phyloP scores from a whole-genome alignment of 345 rosid species.

The Triadica sebifera region DNA sequence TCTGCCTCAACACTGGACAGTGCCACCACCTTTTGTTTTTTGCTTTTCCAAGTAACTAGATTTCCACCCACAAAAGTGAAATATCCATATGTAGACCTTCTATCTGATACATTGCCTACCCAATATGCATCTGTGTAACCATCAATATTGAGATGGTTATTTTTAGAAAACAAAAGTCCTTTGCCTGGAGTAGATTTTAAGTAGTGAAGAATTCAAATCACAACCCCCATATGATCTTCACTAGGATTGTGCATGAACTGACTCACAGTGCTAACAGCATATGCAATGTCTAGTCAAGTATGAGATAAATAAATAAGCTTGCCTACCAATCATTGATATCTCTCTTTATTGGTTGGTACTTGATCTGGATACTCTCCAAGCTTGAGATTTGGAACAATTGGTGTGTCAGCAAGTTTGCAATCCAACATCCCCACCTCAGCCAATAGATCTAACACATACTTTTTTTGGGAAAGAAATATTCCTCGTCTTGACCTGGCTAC shows the following conservation, averaged over 20 bases:
- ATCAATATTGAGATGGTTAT: not conserved
- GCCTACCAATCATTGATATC: not conserved
- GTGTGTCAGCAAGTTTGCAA: not conserved
- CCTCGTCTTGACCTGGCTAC: not conserved
- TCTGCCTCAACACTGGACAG: too few relatives aligned
- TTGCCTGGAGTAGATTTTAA: too few relatives aligned
- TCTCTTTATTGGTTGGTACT: not conserved
- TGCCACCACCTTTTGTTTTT: not conserved
- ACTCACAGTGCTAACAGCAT: too few relatives aligned
- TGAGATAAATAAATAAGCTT: not conserved
- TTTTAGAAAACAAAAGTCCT: not conserved
- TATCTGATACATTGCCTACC: not conserved
- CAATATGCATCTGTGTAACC: not conserved
- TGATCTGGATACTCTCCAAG: not conserved
- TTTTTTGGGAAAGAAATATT: not conserved
- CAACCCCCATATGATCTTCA: too few relatives aligned
- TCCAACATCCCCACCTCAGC: not conserved
- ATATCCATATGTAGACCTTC: not conserved
- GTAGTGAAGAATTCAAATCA: too few relatives aligned
- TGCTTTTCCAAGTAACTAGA: not conserved
- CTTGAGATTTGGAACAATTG: not conserved
- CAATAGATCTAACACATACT: too few relatives aligned
- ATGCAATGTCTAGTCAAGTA: not conserved
- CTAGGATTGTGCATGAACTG: too few relatives aligned
- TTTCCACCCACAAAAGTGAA: not conserved